Base-by-base conservation (phyloP, 495 filamentous ascomycete species). In the Aspergillus wentii region DNA sequence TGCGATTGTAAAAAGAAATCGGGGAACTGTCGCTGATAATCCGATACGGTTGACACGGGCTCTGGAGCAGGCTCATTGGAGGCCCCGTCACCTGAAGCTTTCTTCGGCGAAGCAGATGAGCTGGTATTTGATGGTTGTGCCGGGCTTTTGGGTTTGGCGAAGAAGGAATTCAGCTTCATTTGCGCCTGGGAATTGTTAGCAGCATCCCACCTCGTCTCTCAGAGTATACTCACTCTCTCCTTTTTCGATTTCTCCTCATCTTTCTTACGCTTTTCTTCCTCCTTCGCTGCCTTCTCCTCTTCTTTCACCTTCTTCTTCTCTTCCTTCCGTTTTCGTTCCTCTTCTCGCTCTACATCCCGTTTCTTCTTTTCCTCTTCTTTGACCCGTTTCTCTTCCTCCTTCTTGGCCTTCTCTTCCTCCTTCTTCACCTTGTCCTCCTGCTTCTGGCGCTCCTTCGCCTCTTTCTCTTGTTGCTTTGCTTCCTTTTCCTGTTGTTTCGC, bases 1-100 rank as follows among this genome's bases (percentile, higher is more conserved):
- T 83, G 68, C 10, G 74, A 67, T 37, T 88, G 78, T 8, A 88
- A 44, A 40, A 83, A 88, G 59, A 94, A 95, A 0, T 84, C 75
- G 10, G 85, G 77, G 50, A 96, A 96, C 20, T 54, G 61, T 44
- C 75, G 76, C 11, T 85, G 66, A 49, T 94, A 97, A 28, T 81
- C 74, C 0, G 79, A 74, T 22, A 64, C 46, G 33, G 41, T 48
- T 23, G 46, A 34, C 15, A 38, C 30, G 13, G 48, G 18, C 2
- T 52, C 38, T n/a, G 43, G 30, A 16, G 54, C 19, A 5, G 43
- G 18, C 5, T 52, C 48, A 35, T 20, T 38, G 3, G 41, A 38
- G n/a, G 35, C 5, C 9, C 41, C 34, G 18, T 58, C 47, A 8
- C 29, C 11, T 0, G 46, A 32, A 1, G 41, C 15, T 42, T 58